These are phyloP conservation scores for Aspergillus arachidicola DNA, from an alignment of 2,329 filamentous ascomycete species.

Conservation along the genomic window DNA sequence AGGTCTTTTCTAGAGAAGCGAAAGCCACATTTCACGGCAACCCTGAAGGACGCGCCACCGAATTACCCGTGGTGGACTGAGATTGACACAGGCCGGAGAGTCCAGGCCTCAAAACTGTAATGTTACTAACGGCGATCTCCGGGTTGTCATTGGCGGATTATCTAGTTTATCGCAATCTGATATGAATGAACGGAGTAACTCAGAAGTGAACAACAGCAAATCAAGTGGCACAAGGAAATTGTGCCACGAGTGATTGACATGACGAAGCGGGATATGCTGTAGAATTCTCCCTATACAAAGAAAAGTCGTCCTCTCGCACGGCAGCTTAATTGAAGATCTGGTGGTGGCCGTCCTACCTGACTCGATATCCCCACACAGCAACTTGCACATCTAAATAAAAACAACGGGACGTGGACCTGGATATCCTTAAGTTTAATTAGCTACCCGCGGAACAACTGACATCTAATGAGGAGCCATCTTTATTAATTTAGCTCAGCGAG, in stretches of 20 bases:
- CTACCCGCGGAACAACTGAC: not conserved
- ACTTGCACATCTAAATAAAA: not conserved
- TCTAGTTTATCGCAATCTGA: too few species aligned
- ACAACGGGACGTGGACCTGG: not conserved
- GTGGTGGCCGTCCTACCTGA: not conserved
- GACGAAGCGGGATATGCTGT: not conserved
- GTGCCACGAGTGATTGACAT: not conserved
- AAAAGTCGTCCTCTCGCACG: too few species aligned
- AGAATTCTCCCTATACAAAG: not conserved
- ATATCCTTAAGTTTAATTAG: not conserved
- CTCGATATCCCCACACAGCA: not conserved
- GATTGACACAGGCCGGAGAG: slow-evolving; percentile 45
- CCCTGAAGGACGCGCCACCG: slow-evolving; percentile 61
- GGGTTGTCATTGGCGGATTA: too few species aligned
- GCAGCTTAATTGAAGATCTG: not conserved
- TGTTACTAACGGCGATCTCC: not conserved
- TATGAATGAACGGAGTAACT: too few species aligned
- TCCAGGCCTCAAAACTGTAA: slow-evolving; percentile 13
- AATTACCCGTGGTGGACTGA: slow-evolving; percentile 72
- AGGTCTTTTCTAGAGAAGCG: slow-evolving; percentile 69
- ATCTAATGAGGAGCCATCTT: too few species aligned
- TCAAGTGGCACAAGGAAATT: not conserved
- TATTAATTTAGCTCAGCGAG: not conserved
- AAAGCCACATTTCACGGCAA: slow-evolving; percentile 61
- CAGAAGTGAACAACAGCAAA: not conserved